Percentiles rank a stretch among this genome's conserved stretches.
Evolutionary conservation across 2,329 filamentous ascomycete genomes (phyloP).

Genomic region (Alternaria panax): DNA sequence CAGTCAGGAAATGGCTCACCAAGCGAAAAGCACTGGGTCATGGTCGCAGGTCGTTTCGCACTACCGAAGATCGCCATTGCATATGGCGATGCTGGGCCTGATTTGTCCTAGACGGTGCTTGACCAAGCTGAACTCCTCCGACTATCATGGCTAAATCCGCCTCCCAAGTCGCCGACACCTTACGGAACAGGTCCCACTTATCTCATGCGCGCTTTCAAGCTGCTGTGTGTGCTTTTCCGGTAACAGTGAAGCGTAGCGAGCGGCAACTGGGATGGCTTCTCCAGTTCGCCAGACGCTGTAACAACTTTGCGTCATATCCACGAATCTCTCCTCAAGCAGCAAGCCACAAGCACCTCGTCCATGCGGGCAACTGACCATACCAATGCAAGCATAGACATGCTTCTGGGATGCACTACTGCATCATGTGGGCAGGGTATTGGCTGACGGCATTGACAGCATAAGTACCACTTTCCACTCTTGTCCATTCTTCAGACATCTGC

Average conservation of each 20-base stretch:
- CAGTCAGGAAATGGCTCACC: neutral
- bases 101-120: neutral
- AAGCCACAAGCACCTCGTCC: slow-evolving; percentile 5
- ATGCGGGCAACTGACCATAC: neutral
- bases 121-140: slow-evolving; percentile 6
- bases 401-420: neutral
- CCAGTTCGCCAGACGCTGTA: neutral
- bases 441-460: slow-evolving; percentile 7
- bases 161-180: slow-evolving; percentile 14
- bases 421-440: neutral
- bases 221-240: slow-evolving; percentile 8
- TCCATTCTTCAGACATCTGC: neutral
- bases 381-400: neutral
- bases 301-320: slow-evolving; percentile 8
- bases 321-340: neutral
- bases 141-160: slow-evolving; percentile 3
- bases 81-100: neutral
- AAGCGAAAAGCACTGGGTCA: neutral
- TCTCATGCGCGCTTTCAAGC: neutral
- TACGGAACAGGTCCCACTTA: neutral
- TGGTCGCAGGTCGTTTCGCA: neutral
- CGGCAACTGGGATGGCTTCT: slow-evolving; percentile 2
- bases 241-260: slow-evolving; percentile 2
- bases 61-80: slow-evolving; percentile 1
- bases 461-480: slow-evolving; percentile 7